Evolutionary conservation across 2,329 filamentous ascomycete genomes (phyloP).

Genomic region (Colletotrichum cereale): DNA sequence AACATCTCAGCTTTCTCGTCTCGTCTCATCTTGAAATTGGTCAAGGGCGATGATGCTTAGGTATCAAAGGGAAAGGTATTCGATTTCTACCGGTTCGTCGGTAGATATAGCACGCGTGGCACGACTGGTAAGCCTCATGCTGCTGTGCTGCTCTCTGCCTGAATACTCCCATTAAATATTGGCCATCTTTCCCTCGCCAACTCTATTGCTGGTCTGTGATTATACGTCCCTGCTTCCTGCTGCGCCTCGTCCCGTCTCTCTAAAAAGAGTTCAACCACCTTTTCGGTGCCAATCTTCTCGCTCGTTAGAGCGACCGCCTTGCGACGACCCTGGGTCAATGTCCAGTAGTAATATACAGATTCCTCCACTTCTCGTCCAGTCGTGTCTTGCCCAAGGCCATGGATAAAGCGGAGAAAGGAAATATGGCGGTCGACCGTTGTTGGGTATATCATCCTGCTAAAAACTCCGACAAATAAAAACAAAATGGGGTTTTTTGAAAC

Average conservation of each 20-base stretch:
- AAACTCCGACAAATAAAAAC: conserved; percentile 25
- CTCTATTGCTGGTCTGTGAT: neutral
- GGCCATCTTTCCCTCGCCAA: neutral
- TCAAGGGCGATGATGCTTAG: neutral
- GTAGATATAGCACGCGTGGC: conserved; percentile 1
- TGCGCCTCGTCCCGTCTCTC: conserved; percentile 14
- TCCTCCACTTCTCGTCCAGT: conserved; percentile 21
- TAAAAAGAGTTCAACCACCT: conserved; percentile 28
- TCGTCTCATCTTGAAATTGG: neutral
- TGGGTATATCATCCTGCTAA: conserved; percentile 37
- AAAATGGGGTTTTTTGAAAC: no score
- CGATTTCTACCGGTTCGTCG: conserved; percentile 9
- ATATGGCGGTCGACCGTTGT: conserved; percentile 26
- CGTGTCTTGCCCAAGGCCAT: conserved; percentile 13
- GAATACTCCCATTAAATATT: neutral
- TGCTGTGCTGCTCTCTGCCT: conserved; percentile 2
- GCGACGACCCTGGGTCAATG: conserved; percentile 1
- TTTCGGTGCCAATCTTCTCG: neutral
- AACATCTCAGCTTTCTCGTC: neutral
- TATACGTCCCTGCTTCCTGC: neutral
- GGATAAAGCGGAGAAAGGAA: conserved; percentile 2
- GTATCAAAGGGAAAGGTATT: neutral
- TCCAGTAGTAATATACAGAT: conserved; percentile 19
- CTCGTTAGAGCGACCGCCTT: conserved; percentile 14
- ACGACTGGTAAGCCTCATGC: neutral